A percentile compares a stretch with the other conserved stretches of the same genome.
These are phyloP conservation scores for Bipolaris victoriae DNA, from an alignment of 2,329 filamentous ascomycete genomes.

Conservation along the genomic window DNA sequence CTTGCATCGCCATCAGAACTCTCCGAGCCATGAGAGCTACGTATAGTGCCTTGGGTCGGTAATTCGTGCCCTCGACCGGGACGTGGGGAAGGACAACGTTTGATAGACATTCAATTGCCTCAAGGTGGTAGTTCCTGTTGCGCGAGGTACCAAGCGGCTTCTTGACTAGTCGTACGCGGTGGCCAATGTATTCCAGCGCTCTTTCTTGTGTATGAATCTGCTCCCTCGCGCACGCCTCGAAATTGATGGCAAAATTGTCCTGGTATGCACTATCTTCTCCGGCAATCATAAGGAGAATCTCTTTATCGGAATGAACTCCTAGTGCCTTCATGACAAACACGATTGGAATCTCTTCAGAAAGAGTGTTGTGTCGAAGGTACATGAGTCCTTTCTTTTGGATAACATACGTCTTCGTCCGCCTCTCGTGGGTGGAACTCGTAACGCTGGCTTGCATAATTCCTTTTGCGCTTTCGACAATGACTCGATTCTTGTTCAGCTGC, in stretches of 20 bases:
- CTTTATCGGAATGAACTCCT: conserved; percentile 90
- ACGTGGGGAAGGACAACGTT: conserved; percentile 96
- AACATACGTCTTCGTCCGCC: conserved; percentile 97
- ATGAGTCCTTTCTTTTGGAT: conserved; percentile 92
- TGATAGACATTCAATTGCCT: conserved; percentile 89
- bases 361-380: conserved; percentile 87
- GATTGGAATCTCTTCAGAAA: conserved; percentile 93
- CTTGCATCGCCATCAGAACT: conserved; percentile 90
- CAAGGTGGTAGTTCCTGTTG: conserved; percentile 79
- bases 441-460: conserved; percentile 93
- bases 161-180: conserved; percentile 77
- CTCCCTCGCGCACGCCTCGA: conserved; percentile 85
- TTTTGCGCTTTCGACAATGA: conserved; percentile 97
- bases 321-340: conserved; percentile 92
- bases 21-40: conserved; percentile 97
- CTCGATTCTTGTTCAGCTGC: conserved; percentile 97
- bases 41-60: conserved; percentile 95
- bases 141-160: conserved; percentile 62
- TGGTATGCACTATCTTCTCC: conserved; percentile 88
- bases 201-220: conserved; percentile 93
- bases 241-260: conserved; percentile 93
- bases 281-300: conserved; percentile 89
- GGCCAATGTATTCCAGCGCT: conserved; percentile 89
- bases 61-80: conserved; percentile 87
- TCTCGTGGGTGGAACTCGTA: conserved; percentile 89